Percentiles rank a stretch among this genome's conserved stretches.
phyloP scores from a whole-genome alignment of 805 yeast species.

The Starmerella floricola region DNA sequence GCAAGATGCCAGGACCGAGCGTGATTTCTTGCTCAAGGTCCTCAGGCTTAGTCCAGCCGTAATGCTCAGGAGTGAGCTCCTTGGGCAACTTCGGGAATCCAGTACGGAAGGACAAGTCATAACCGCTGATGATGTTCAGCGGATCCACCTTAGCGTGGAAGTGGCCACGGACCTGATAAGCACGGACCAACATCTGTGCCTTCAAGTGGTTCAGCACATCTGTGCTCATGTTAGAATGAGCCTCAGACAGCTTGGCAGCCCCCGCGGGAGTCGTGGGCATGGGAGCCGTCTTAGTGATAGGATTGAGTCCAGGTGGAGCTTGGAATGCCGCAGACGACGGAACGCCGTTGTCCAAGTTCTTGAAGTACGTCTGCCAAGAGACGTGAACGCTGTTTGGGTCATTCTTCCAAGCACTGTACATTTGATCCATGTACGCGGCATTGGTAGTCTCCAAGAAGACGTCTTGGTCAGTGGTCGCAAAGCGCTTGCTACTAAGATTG shows the following conservation, averaged over 20 bases:
- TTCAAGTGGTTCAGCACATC: conserved; percentile 57
- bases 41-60: conserved; percentile 68
- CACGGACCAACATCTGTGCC: conserved; percentile 92
- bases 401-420: conserved; percentile 87
- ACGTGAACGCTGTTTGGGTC: conserved; percentile 88
- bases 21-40: conserved; percentile 76
- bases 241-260: conserved; percentile 29
- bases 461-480: conserved; percentile 36
- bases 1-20: conserved; percentile 94
- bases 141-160: conserved; percentile 93
- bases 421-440: conserved; percentile 91
- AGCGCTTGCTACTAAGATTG: conserved; percentile 3
- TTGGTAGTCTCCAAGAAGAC: conserved; percentile 70
- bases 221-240: conserved; percentile 31
- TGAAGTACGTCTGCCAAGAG: conserved; percentile 93
- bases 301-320: conserved; percentile 68
- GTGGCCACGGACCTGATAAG: conserved; percentile 98
- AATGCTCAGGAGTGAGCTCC: conserved; percentile 84
- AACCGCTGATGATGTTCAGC: conserved; percentile 78
- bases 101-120: conserved; percentile 32
- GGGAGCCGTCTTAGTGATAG: conserved; percentile 35
- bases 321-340: conserved; percentile 63
- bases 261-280: conserved; percentile 43
- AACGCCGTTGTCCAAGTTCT: conserved; percentile 63
- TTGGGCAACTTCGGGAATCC: conserved; percentile 39